phyloP scores from a whole-genome alignment of 2,329 filamentous ascomycete genomes.

The Alternaria atra region DNA sequence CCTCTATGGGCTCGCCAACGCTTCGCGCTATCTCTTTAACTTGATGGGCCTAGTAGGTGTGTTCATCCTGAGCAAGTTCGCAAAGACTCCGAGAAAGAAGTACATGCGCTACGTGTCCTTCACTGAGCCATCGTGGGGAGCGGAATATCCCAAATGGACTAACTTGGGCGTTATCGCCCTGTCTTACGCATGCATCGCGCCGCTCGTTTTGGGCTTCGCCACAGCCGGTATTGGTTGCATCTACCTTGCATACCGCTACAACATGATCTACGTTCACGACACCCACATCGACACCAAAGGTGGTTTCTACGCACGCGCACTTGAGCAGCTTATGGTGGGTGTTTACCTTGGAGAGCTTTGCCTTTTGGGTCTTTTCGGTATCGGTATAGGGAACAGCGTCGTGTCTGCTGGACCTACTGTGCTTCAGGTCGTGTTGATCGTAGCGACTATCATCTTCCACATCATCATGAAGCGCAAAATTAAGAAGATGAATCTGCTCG shows the following conservation, averaged over 20 bases:
- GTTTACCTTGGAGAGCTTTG: constrained; percentile 59
- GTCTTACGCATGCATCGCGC: constrained; percentile 59
- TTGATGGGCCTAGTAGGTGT: constrained; percentile 83
- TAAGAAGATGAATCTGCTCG: constrained; percentile 35
- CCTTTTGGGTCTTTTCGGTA: constrained; percentile 58
- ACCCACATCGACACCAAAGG: constrained; percentile 59
- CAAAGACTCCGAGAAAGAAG: constrained; percentile 57
- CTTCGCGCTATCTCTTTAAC: constrained; percentile 68
- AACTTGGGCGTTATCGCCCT: constrained; percentile 57
- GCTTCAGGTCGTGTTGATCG: constrained; percentile 54
- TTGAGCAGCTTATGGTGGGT: constrained; percentile 59
- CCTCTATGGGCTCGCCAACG: constrained; percentile 71
- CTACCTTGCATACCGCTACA: constrained; percentile 60
- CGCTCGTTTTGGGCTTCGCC: constrained; percentile 58
- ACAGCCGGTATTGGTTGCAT: constrained; percentile 56
- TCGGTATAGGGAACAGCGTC: constrained; percentile 44
- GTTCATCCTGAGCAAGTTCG: constrained; percentile 75
- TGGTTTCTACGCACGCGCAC: constrained; percentile 55
- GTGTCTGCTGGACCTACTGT: constrained; percentile 52
- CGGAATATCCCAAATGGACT: constrained; percentile 58
- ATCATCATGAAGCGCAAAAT: constrained; percentile 47
- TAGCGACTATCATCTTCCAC: constrained; percentile 54
- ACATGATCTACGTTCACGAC: constrained; percentile 60
- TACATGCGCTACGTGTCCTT: constrained; percentile 44
- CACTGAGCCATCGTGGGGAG: constrained; percentile 55